These are phyloP conservation scores for Lentinula sp. DNA, from an alignment of 768 basidiomycete genomes.

Conservation along the genomic window DNA sequence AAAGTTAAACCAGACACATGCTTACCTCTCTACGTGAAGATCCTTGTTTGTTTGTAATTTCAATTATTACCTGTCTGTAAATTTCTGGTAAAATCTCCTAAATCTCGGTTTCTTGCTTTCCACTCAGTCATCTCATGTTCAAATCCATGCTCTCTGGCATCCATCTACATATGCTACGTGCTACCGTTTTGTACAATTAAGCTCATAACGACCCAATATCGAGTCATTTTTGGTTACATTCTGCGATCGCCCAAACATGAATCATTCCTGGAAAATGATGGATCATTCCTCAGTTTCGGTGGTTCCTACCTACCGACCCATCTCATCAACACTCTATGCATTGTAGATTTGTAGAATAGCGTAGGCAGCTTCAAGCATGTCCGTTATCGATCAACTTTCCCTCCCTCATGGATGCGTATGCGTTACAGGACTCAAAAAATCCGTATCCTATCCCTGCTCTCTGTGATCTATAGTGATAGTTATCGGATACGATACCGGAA, in stretches of 20 bases:
- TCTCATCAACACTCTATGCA: neutral
- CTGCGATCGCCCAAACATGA: too few relatives aligned
- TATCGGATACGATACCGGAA: neutral
- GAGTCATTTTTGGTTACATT: too few relatives aligned
- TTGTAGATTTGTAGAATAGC: too few relatives aligned
- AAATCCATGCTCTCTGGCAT: neutral
- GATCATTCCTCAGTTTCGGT: neutral
- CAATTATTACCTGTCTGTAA: neutral
- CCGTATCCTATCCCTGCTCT: too few relatives aligned
- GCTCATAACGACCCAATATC: neutral
- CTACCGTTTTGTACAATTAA: neutral
- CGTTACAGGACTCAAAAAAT: too few relatives aligned
- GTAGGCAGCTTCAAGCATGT: neutral
- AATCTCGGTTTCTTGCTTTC: neutral
- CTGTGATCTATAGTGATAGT: too few relatives aligned
- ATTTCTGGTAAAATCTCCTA: neutral
- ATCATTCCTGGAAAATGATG: too few relatives aligned
- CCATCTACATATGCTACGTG: neutral
- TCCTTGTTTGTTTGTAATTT: neutral
- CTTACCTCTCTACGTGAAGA: neutral
- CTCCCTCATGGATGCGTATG: neutral
- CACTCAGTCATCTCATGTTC: neutral
- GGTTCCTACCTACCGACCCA: neutral
- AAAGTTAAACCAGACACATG: neutral
- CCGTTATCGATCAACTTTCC: neutral